phyloP scores from a whole-genome alignment of 371 early-diverging fungal genomes.

The Apophysomyces trapeziformis region DNA sequence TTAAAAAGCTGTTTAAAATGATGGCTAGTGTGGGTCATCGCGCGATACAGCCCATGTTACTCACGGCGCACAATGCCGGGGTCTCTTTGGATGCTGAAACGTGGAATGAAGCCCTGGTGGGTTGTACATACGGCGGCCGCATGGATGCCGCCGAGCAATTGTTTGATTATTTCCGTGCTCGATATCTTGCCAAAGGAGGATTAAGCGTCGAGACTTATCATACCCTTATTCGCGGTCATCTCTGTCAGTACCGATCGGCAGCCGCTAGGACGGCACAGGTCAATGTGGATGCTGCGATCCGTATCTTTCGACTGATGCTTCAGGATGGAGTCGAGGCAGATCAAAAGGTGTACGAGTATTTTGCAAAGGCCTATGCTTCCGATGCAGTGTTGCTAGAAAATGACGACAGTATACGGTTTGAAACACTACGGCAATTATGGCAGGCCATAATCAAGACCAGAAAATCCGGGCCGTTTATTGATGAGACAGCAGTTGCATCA shows the following conservation, averaged over 20 bases:
- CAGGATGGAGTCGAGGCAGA: conserved; percentile 15
- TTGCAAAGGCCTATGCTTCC: conserved; percentile 19
- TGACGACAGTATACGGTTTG: conserved; percentile 18
- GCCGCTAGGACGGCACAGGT: not conserved
- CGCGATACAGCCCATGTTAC: conserved; percentile 10
- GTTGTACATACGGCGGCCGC: conserved; percentile 14
- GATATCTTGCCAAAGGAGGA: not conserved
- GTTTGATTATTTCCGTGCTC: conserved; percentile 13
- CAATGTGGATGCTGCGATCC: conserved; percentile 21
- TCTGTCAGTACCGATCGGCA: conserved; percentile 5
- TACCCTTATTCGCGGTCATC: conserved; percentile 17
- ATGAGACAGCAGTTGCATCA: conserved; percentile 2
- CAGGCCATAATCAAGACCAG: conserved; percentile 16
- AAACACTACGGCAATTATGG: conserved; percentile 20
- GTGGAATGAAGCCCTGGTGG: conserved; percentile 18
- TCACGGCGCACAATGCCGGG: conserved; percentile 1
- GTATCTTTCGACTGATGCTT: conserved; percentile 22
- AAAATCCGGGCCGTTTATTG: not conserved
- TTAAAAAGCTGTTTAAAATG: conserved; percentile 15
- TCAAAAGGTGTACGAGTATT: conserved; percentile 12
- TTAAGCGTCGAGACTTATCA: conserved; percentile 12
- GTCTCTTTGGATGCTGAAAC: conserved; percentile 9
- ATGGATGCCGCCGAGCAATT: conserved; percentile 16
- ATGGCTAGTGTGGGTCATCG: conserved; percentile 19
- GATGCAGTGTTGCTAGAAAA: not conserved